A percentile compares a stretch with the other conserved stretches of the same genome.
These are phyloP conservation scores for Lignosus rhinocerotis DNA, from an alignment of 1,284 basidiomycete genomes.

Conservation along the genomic window DNA sequence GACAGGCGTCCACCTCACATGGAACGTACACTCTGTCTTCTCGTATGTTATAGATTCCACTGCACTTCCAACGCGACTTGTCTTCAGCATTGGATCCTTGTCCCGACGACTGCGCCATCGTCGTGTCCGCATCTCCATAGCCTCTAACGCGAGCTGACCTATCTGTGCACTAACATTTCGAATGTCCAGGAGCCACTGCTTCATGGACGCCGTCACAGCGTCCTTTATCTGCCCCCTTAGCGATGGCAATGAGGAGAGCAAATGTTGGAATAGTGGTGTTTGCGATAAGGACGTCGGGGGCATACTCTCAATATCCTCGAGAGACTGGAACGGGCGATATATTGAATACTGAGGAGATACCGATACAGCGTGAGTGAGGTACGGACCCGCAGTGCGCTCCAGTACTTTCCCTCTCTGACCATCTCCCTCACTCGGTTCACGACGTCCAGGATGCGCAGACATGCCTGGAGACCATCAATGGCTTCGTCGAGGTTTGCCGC, in stretches of 20 bases:
- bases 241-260: constrained; percentile 90
- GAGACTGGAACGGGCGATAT: constrained; percentile 57
- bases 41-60: constrained; percentile 95
- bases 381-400: constrained; percentile 92
- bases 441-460: constrained; percentile 89
- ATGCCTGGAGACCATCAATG: constrained; percentile 92
- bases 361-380: constrained; percentile 28
- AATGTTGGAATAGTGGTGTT: constrained; percentile 91
- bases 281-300: constrained; percentile 89
- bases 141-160: constrained; percentile 86
- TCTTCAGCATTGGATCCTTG: constrained; percentile 71
- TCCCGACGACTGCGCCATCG: constrained; percentile 85
- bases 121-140: constrained; percentile 84
- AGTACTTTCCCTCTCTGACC: constrained; percentile 92
- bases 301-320: constrained; percentile 92
- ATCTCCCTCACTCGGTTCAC: constrained; percentile 93
- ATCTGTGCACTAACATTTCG: constrained; percentile 87
- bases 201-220: constrained; percentile 92
- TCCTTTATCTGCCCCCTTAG: constrained; percentile 88
- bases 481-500: constrained; percentile 94
- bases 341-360: constrained; percentile 28
- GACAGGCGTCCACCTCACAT: not conserved
- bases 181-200: constrained; percentile 97
- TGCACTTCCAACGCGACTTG: constrained; percentile 89
- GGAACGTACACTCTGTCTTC: constrained; percentile 83